Base-by-base conservation (phyloP, 345 rosid species). In the Isatis tinctoria region DNA sequence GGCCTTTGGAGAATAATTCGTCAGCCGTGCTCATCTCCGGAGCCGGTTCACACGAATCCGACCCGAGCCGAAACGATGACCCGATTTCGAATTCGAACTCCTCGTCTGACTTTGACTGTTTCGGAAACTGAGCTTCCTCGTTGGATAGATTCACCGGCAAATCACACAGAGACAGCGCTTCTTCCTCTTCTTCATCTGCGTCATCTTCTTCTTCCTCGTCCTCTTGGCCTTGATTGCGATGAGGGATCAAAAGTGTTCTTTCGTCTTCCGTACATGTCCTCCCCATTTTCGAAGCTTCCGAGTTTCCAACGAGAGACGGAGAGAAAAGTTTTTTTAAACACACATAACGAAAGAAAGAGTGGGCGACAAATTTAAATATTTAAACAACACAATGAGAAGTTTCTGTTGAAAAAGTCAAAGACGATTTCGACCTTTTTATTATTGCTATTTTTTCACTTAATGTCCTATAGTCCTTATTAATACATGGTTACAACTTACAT, bases 11-110 rank as follows among this genome's bases (percentile, higher is more conserved):
- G 82, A 91, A 91, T 22, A 91, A 80, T 18, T 91, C 92, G 37
- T 91, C 97, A 0, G 97, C 94, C 0, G 88, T 79, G 13, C 89
- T 88, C 87, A 90, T 90, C 62, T 84, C 88, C 41, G 63, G 64
- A 59, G 83, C 85, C 52, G 84, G 80, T 39, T 80, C 82, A 17
- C 72, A 67, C 0, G 85, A 75, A 43, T 78, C 57, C 66, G 84
- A 72, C 45, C 76, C 82, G 49, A 53, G 72, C 67, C 78, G 67
- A 20, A 77, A 82, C 10, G 85, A 82, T 26, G 81, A 72, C 52
- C 77, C 73, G 73, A 48, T 66, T 4, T 73, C 87, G 40, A 91
- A 91, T 74, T 88, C 85, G 49, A 74, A 74, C 39, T 84, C 91
- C 17, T 77, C 77, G 4, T 74, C 33, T 49, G 56, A 22, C 71